These are phyloP conservation scores for Trichoderma guizhouense DNA, from an alignment of 2,329 filamentous ascomycete genomes.

Conservation along the genomic window DNA sequence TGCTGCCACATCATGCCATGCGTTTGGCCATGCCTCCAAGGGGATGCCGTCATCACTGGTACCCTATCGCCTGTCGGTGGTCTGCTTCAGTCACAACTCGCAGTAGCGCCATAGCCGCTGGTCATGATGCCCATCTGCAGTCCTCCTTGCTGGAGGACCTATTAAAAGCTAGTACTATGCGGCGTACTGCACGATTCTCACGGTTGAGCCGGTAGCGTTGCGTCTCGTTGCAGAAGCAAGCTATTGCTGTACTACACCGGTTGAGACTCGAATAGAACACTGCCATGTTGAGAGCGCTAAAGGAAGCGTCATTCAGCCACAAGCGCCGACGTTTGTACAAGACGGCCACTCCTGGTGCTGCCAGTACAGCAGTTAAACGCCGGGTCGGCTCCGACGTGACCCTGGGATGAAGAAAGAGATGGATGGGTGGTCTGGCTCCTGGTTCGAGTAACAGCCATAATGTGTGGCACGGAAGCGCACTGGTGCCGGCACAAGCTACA, in stretches of 20 bases:
- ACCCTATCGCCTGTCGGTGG: neutral
- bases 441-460: conserved; percentile 3
- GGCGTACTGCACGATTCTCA: neutral
- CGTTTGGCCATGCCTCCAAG: neutral
- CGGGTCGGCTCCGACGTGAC: conserved; percentile 16
- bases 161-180: neutral
- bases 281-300: conserved; percentile 10
- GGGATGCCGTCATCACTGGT: neutral
- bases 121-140: neutral
- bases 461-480: neutral
- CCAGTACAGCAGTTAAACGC: conserved; percentile 2
- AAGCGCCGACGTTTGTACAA: neutral
- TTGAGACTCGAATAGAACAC: neutral
- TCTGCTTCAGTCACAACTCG: neutral
- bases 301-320: conserved; percentile 5
- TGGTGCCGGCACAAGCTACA: neutral
- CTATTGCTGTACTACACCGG: neutral
- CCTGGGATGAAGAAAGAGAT: neutral
- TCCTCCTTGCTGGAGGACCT: neutral
- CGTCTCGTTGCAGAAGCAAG: neutral
- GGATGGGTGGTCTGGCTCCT: conserved; percentile 6
- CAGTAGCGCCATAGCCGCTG: conserved; percentile 11
- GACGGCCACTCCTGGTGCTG: neutral
- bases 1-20: conserved; percentile 6
- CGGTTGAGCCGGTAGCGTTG: neutral